Conservation (phyloP, 1,284 basidiomycete species). For the Ustilago cynodontis region DNA sequence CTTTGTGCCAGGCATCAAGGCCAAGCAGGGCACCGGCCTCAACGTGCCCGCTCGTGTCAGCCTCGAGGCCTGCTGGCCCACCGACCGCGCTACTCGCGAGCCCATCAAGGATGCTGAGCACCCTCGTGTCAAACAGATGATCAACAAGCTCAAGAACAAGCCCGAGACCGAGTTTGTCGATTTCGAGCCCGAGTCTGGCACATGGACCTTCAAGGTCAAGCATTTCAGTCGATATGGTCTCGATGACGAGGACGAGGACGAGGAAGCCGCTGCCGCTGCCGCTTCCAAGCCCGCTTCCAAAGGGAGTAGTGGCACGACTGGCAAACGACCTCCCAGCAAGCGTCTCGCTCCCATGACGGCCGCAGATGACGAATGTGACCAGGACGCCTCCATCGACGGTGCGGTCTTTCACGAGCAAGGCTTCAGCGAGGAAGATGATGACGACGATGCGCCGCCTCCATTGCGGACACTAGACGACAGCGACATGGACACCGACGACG, state of each 20-base stretch:
- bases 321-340: slow-evolving; percentile 41
- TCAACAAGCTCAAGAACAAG: slow-evolving; percentile 86
- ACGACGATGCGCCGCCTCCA: slow-evolving; percentile 55
- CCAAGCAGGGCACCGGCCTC: slow-evolving; percentile 82
- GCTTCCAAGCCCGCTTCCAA: slow-evolving; percentile 17
- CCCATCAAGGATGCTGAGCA: slow-evolving; percentile 86
- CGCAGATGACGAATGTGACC: slow-evolving; percentile 21
- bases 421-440: slow-evolving; percentile 24
- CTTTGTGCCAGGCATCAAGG: slow-evolving; percentile 72
- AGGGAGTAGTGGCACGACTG: slow-evolving; percentile 16
- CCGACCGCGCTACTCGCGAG: slow-evolving; percentile 90
- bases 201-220: slow-evolving; percentile 93
- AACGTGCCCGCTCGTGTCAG: slow-evolving; percentile 88
- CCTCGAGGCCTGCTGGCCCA: slow-evolving; percentile 86
- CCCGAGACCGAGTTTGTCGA: slow-evolving; percentile 86
- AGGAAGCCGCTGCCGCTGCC: slow-evolving; percentile 31
- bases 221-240: slow-evolving; percentile 77
- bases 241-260: slow-evolving; percentile 67
- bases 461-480: slow-evolving; percentile 43
- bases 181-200: slow-evolving; percentile 84
- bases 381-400: slow-evolving; percentile 20
- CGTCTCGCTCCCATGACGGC: slow-evolving; percentile 38
- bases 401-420: slow-evolving; percentile 10
- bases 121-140: slow-evolving; percentile 78
- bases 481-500: slow-evolving; percentile 49